These are phyloP conservation scores for Oryza glaberrima DNA, from an alignment of 176 grass and related monocot genomes.

Conservation along the genomic window DNA sequence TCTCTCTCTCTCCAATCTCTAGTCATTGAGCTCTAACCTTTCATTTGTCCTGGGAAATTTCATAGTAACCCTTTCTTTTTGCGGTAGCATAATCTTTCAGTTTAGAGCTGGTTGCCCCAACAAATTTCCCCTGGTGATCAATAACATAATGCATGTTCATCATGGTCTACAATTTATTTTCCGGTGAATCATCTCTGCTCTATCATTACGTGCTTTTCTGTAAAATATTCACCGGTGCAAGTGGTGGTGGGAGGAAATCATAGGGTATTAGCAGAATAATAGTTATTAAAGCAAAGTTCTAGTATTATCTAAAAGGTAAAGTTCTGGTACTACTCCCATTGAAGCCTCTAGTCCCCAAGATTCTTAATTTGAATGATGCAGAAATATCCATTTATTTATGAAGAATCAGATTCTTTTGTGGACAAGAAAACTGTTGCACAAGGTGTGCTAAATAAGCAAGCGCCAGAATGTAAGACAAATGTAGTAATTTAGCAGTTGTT, in stretches of 20 bases:
- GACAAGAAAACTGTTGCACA: background rate
- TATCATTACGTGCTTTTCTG: background rate
- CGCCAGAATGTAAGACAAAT: conserved; percentile 15
- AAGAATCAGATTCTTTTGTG: conserved; percentile 43
- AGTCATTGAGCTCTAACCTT: too few species aligned
- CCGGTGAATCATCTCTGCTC: background rate
- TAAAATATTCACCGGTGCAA: conserved; percentile 38
- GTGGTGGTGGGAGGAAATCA: conserved; percentile 15
- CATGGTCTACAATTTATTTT: conserved; percentile 10
- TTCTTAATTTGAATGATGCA: conserved; percentile 44
- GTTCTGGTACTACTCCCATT: background rate
- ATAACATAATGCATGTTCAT: conserved; percentile 11
- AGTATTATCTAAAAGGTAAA: background rate
- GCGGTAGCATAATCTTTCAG: background rate
- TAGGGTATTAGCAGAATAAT: background rate
- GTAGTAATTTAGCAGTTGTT: background rate
- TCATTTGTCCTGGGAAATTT: too few species aligned
- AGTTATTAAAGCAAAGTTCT: conserved; percentile 15
- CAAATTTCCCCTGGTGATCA: conserved; percentile 5
- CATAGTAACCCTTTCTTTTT: background rate
- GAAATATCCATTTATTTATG: conserved; percentile 7
- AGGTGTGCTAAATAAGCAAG: conserved; percentile 18
- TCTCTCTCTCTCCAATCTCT: too few species aligned
- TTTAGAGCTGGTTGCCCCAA: background rate
- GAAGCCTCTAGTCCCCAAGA: conserved; percentile 35